phyloP scores from a whole-genome alignment of 179 eudicot genomes.

The Vitellaria paradoxa region DNA sequence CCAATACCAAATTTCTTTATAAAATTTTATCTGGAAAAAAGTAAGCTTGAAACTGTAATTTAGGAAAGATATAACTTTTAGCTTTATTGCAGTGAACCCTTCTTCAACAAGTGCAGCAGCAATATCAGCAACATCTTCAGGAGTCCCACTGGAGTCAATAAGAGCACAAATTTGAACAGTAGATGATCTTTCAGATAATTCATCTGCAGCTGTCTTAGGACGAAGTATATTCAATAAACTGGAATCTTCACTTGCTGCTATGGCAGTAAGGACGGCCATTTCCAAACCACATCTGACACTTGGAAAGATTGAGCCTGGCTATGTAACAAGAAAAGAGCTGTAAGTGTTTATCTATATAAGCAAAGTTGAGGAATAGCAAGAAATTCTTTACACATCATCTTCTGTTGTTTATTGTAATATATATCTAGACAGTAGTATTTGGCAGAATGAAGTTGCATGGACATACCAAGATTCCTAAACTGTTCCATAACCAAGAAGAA shows the following conservation, averaged over 20 bases:
- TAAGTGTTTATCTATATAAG: neutral
- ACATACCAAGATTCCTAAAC: conserved; percentile 77
- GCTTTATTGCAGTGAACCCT: conserved; percentile 80
- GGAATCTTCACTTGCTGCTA: conserved; percentile 59
- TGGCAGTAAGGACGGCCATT: conserved; percentile 92
- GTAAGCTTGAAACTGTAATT: neutral
- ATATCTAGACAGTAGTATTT: neutral
- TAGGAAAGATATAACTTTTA: conserved; percentile 53
- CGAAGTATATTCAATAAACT: conserved; percentile 58
- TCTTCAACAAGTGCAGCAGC: conserved; percentile 65
- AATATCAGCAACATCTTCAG: conserved; percentile 68
- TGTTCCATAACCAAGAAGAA: conserved; percentile 77
- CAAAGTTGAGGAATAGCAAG: neutral
- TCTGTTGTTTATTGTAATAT: neutral
- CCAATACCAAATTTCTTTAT: neutral
- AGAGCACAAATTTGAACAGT: conserved; percentile 79
- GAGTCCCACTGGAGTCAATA: conserved; percentile 72
- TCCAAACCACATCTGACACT: conserved; percentile 98
- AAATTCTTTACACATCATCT: neutral
- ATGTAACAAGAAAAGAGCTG: conserved; percentile 22
- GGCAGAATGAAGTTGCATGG: neutral
- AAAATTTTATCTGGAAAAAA: conserved; percentile 1
- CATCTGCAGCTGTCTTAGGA: conserved; percentile 29
- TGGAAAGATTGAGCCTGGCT: conserved; percentile 78
- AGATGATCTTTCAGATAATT: conserved; percentile 26